A percentile compares a stretch with the other conserved stretches of the same genome.
Evolutionary conservation across 768 basidiomycete genomes (phyloP).

Genomic region (Daedaleopsis sinensis): DNA sequence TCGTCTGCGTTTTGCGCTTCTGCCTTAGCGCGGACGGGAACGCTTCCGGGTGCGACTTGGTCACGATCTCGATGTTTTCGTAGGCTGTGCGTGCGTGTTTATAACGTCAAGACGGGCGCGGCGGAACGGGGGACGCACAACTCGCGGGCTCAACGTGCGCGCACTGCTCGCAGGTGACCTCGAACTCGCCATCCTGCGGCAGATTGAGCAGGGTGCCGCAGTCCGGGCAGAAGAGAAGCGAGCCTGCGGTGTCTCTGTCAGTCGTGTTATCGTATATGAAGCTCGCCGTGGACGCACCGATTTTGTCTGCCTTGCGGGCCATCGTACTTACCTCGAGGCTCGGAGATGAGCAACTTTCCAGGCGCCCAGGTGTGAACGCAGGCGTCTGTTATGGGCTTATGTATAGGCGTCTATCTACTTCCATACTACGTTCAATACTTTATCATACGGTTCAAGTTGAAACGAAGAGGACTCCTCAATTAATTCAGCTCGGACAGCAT

Average conservation of each 20-base stretch:
- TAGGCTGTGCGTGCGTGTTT: constrained; percentile 59
- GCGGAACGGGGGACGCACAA: constrained; percentile 58
- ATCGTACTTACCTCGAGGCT: constrained; percentile 6
- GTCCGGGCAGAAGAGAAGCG: constrained; percentile 90
- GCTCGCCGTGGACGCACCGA: constrained; percentile 39
- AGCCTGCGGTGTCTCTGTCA: constrained; percentile 52
- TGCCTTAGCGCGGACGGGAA: constrained; percentile 90
- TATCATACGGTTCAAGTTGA: no score
- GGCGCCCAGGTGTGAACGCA: neutral
- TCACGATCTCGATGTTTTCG: constrained; percentile 88
- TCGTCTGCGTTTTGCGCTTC: constrained; percentile 88
- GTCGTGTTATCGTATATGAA: neutral
- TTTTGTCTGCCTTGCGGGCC: constrained; percentile 46
- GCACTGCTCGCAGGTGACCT: constrained; percentile 90
- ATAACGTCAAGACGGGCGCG: neutral
- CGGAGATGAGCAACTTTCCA: constrained; percentile 11
- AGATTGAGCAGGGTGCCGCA: constrained; percentile 90
- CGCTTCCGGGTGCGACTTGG: constrained; percentile 90
- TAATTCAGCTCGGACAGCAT: no score
- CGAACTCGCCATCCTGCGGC: constrained; percentile 72
- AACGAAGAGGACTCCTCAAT: no score
- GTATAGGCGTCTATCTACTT: no score
- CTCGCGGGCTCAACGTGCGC: constrained; percentile 82
- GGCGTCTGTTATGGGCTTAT: neutral
- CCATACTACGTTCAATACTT: no score